Base-by-base conservation (phyloP, 2,329 filamentous ascomycete genomes). In the Helotiales sp. region DNA sequence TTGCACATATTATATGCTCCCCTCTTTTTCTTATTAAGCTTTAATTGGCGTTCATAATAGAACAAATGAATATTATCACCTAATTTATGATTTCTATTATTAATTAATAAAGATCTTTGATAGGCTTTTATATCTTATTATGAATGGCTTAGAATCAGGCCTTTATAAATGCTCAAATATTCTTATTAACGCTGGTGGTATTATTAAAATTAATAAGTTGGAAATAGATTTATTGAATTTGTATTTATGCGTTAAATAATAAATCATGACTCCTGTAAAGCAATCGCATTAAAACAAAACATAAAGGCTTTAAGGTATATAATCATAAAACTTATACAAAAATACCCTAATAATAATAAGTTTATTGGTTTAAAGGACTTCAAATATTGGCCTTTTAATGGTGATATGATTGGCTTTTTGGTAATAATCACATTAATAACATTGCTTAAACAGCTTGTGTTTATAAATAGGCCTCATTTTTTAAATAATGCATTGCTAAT, bases 241-340 rank as follows among this genome's bases (percentile, higher is more conserved):
- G 45, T 50, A 28, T 43, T 61, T n/a, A 61, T 28, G 40, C 11
- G 32, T 49, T 22, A 5, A 28, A 24, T 61, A 61, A 24, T 30
- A 40, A 54, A 47, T 40, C 49, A 57, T 3, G 11, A 17, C 11
- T 57, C 15, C 5, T 63, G 49, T 32, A 54, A 22, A 28, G 15
- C 7, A 49, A 54, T 63, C 24, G 11, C 32, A 1, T 24, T 32
- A 10, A 63, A 26, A 54, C 61, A 55, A 30, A 49, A 63, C 49
- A 2, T 63, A n/a, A 45, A 55, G 26, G 61, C 32, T 28, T 45
- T 63, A 45, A 50, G 61, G 32, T 63, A 63, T 57, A 26, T 63
- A 63, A 57, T 34, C 24, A 63, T 63, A 34, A 32, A 63, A 57
- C 49, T 63, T 15, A 63, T 63, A 34, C 61, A 63, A 13, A 63